These are phyloP conservation scores for Cladorrhinum samala DNA, from an alignment of 495 filamentous ascomycete species.

Conservation along the genomic window DNA sequence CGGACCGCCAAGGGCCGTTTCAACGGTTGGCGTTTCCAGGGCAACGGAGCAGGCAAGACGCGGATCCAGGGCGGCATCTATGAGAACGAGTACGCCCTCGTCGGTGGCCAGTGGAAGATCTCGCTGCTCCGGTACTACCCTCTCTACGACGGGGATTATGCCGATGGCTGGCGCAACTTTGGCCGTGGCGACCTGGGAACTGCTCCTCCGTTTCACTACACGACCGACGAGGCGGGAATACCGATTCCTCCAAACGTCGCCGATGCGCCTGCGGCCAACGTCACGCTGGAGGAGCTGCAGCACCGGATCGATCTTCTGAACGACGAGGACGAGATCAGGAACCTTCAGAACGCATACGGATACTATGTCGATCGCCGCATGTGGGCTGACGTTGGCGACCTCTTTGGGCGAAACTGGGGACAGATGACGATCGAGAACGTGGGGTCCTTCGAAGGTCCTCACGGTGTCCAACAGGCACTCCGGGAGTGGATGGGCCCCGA, in stretches of 20 bases:
- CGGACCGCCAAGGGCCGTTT: slow-evolving; percentile 12
- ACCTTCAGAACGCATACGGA: slow-evolving; percentile 14
- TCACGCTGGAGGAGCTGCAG: slow-evolving; percentile 1
- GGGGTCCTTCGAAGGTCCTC: background rate
- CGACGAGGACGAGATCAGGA: slow-evolving; percentile 20
- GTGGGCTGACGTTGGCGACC: slow-evolving; percentile 18
- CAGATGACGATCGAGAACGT: background rate
- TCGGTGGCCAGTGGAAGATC: slow-evolving; percentile 10
- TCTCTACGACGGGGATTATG: slow-evolving; percentile 11
- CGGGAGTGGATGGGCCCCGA: slow-evolving; percentile 12
- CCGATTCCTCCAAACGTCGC: slow-evolving; percentile 7
- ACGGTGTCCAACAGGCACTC: slow-evolving; percentile 5
- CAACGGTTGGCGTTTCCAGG: slow-evolving; percentile 10
- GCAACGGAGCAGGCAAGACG: slow-evolving; percentile 11
- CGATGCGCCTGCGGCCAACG: background rate
- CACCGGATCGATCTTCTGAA: slow-evolving; percentile 14
- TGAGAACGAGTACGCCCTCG: slow-evolving; percentile 16
- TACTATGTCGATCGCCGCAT: slow-evolving; percentile 20
- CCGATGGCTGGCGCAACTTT: slow-evolving; percentile 12
- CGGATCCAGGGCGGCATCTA: slow-evolving; percentile 15
- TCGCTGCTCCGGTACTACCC: slow-evolving; percentile 14
- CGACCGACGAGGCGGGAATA: slow-evolving; percentile 9
- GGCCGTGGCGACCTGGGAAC: slow-evolving; percentile 7
- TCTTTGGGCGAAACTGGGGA: slow-evolving; percentile 8
- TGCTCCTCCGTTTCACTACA: slow-evolving; percentile 15